Base-by-base conservation (phyloP, 352 stramenopile genomes). In the Labyrinthula sp. region DNA sequence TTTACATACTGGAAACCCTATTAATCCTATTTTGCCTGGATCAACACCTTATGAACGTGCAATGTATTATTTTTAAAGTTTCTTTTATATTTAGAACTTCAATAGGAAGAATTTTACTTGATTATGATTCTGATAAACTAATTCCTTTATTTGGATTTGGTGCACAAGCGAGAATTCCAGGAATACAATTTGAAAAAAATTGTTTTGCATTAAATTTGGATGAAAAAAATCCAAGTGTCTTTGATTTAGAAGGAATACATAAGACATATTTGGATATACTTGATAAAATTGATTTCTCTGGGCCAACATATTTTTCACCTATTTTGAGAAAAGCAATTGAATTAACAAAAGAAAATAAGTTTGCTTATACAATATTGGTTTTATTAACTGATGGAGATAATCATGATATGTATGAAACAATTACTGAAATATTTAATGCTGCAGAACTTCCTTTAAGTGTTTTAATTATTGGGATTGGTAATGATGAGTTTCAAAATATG, bases 121-220 rank as follows among this genome's bases (percentile, higher is more conserved):
- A 73, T 30, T 85, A 80, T 48, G 73, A 84, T 59, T 48, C 35
- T 7, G 71, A 84, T 57, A 60, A 76, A 33, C 50, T 55, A 27
- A 77, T 78, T 50, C 69, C 71, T 14, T 66, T 82, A 2, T 72
- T 58, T 28, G 75, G 74, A 3, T 85, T 85, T 56, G 74, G 74
- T 28, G 73, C 67, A 0, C 85, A 83, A 36, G 73, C 82, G 45
- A 52, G 75, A 28, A 35, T 31, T 3, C 8, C 30, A 29, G n/a
- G n/a, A n/a, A n/a, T n/a, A n/a, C n/a, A n/a, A n/a, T n/a, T n/a
- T n/a, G 43, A 45, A 9, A 15, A 47, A 8, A 79, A 94, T 59
- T 91, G 77, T 59, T 94, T 93, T 60, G 67, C 77, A 12, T 60
- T 85, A 10, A 77, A 71, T 40, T 49, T 73, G 27, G 73, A 78